Conservation (phyloP, 1,284 basidiomycete species). For the Cutaneotrichosporon curvatum region DNA sequence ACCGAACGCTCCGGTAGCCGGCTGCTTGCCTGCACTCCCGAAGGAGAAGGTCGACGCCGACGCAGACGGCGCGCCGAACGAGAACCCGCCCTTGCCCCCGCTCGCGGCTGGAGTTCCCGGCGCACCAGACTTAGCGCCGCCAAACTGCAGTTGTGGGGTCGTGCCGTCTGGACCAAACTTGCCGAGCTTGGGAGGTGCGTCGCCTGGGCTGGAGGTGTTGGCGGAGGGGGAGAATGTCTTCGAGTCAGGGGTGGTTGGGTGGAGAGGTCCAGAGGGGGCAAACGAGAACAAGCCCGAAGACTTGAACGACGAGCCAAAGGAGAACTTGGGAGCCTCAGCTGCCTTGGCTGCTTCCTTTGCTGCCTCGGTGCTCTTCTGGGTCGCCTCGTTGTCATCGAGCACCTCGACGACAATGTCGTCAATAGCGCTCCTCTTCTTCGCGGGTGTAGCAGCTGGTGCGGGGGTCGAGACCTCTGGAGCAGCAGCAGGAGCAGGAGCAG, state of each 20-base stretch:
- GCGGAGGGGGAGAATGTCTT: slow-evolving; percentile 30
- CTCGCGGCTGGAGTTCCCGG: not conserved
- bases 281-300: slow-evolving; percentile 29
- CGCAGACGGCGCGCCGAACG: not conserved
- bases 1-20: too few relatives aligned
- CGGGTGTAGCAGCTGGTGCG: slow-evolving; percentile 3
- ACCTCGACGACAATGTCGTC: slow-evolving; percentile 31
- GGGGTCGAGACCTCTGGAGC: slow-evolving; percentile 27
- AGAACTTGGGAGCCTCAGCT: slow-evolving; percentile 8
- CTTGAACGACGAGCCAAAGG: slow-evolving; percentile 13
- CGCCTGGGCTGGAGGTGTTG: slow-evolving; percentile 5
- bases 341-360: not conserved
- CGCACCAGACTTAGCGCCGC: slow-evolving; percentile 15
- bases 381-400: slow-evolving; percentile 24
- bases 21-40: slow-evolving; percentile 17
- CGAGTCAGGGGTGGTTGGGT: slow-evolving; percentile 31
- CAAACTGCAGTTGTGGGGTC: slow-evolving; percentile 33
- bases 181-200: slow-evolving; percentile 32
- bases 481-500: too few relatives aligned
- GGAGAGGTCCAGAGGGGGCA: slow-evolving; percentile 32
- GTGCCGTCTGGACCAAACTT: slow-evolving; percentile 38
- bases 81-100: slow-evolving; percentile 1
- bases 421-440: slow-evolving; percentile 17
- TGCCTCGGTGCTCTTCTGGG: slow-evolving; percentile 3
- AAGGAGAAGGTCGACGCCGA: slow-evolving; percentile 22